Evolutionary conservation across 495 filamentous ascomycete genomes (phyloP).

Genomic region (Talaromyces adpressus): DNA sequence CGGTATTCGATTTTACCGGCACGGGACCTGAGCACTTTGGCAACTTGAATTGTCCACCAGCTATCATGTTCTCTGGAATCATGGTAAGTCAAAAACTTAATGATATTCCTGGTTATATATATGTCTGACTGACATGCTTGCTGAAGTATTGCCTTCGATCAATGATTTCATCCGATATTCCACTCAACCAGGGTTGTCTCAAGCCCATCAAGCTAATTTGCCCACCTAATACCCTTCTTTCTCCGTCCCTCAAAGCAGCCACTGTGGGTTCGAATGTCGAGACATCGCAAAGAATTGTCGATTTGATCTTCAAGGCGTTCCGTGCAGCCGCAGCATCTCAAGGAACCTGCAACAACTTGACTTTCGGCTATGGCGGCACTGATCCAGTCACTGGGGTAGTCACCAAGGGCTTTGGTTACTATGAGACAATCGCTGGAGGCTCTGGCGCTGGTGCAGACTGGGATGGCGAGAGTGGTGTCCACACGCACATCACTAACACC

Average conservation of each 20-base stretch:
- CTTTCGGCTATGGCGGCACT: conserved; percentile 35
- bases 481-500: conserved; percentile 99
- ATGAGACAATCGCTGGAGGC: conserved; percentile 93
- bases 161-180: conserved; percentile 89
- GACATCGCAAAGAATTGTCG: conserved; percentile 84
- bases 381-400: conserved; percentile 76
- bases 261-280: conserved; percentile 96
- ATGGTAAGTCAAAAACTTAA: conserved; percentile 36
- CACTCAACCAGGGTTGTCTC: conserved; percentile 95
- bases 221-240: conserved; percentile 76
- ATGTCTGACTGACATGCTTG: conserved; percentile 1
- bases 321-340: conserved; percentile 87
- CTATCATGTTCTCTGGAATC: conserved; percentile 89
- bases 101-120: conserved; percentile 1
- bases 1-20: conserved; percentile 67
- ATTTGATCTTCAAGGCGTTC: conserved; percentile 90
- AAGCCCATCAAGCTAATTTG: conserved; percentile 81
- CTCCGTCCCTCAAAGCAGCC: conserved; percentile 81
- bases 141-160: conserved; percentile 82
- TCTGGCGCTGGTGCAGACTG: conserved; percentile 81
- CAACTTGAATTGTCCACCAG: conserved; percentile 92
- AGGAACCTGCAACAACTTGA: conserved; percentile 84
- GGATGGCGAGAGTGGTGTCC: conserved; percentile 85
- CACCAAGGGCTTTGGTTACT: conserved; percentile 88
- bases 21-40: conserved; percentile 92